Base-by-base conservation (phyloP, 2,329 filamentous ascomycete species). In the Aspergillus hortae region DNA sequence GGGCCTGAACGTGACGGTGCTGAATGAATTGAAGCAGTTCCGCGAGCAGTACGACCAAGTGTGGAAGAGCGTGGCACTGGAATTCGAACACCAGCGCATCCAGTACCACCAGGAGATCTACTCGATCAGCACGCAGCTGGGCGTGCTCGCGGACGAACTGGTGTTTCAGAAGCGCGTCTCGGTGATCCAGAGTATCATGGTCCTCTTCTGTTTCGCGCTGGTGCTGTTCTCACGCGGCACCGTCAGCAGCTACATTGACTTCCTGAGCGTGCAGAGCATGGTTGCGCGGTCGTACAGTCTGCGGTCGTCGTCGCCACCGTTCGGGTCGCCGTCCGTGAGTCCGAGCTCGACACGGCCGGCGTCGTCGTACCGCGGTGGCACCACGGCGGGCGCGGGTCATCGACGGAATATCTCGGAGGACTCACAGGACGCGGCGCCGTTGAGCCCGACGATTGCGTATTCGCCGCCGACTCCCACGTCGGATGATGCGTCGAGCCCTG, bases 31-130 rank as follows among this genome's bases (percentile, higher is more conserved):
- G 33, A 84, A 84, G 56, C 84, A 81, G 46, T 87, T 94, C 56
- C 83, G 90, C 48, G 84, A 86, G 53, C 89, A 96, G 68, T 97
- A 97, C 69, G 92, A 97, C 66, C 90, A 96, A 65, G 85, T 97
- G 11, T 97, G 92, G 92, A 92, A 96, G 71, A 92, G 89, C 17
- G 96, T 95, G 10, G 87, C 96, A 19, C 86, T 96, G 50, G 92
- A 95, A 27, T 82, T 97, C 12, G 91, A 96, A 67, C 86, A 85
- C 40, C 92, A 96, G 69, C 86, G 90, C 40, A 88, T 95, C 65
- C 86, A 90, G 60, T 89, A 89, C 14, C 85, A 92, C 64, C 81
- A 85, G 50, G 92, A 97, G 66, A 87, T 95, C 54, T 79, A 91
- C 40, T 92, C 92, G 3, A 80, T 97, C 48, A 89, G 86, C 62